Evolutionary conservation across 169 alveolate species (phyloP).

Genomic region (Cryptosporidium muris): DNA sequence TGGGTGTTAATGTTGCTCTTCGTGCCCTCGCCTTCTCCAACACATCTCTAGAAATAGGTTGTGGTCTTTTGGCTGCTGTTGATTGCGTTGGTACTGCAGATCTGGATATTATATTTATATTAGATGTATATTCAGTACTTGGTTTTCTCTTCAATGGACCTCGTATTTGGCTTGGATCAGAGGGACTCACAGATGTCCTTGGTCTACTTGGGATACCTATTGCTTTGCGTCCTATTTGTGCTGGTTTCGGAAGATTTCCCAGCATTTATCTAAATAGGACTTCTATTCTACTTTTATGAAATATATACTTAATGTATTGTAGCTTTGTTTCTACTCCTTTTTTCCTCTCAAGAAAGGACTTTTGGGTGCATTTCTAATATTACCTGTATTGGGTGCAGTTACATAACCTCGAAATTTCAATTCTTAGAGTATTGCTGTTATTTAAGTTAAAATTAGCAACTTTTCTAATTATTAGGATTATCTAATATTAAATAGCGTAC

Average conservation of each 20-base stretch:
- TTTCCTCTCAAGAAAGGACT: background rate
- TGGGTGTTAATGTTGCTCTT: constrained; percentile 49
- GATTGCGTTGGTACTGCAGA: background rate
- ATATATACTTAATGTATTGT: constrained; percentile 8
- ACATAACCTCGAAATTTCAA: no score
- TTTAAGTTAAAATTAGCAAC: no score
- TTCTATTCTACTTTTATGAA: no score
- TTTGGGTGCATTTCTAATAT: constrained; percentile 8
- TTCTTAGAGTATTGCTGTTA: no score
- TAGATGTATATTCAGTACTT: background rate
- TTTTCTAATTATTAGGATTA: no score
- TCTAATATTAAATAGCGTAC: no score
- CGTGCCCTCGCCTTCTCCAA: constrained; percentile 64
- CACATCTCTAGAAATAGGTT: constrained; percentile 53
- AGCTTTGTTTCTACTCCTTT: background rate
- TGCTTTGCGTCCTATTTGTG: constrained; percentile 24
- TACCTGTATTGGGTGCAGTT: no score
- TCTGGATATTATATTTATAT: background rate
- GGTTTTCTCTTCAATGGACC: constrained; percentile 52
- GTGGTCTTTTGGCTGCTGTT: constrained; percentile 61
- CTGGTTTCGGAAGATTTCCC: constrained; percentile 54
- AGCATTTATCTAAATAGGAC: no score
- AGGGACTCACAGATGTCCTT: background rate
- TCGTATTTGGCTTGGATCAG: constrained; percentile 1
- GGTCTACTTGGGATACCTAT: constrained; percentile 17